Evolutionary conservation across 768 basidiomycete species (phyloP).

Genomic region (Calvatia gigantea): DNA sequence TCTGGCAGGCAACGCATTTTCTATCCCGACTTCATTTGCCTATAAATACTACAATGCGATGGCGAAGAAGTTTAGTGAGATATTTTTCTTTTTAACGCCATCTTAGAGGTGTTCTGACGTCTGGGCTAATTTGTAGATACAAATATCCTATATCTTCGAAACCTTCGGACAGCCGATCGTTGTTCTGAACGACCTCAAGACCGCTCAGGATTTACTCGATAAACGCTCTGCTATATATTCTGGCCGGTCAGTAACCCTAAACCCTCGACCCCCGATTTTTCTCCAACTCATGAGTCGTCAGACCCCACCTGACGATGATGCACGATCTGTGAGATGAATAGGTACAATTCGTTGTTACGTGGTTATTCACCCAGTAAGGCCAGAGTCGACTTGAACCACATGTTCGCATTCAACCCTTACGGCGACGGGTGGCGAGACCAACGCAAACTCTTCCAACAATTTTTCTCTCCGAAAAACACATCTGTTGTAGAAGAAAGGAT

Average conservation of each 20-base stretch:
- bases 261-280: neutral
- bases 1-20: neutral
- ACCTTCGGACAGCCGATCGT: neutral
- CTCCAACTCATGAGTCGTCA: neutral
- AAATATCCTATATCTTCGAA: neutral
- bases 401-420: neutral
- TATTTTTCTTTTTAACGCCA: neutral
- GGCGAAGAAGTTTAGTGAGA: neutral
- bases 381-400: neutral
- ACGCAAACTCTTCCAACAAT: constrained; percentile 4
- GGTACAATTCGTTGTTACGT: neutral
- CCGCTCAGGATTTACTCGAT: neutral
- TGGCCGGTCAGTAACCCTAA: neutral
- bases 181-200: neutral
- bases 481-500: neutral
- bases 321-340: neutral
- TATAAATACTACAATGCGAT: neutral
- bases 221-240: neutral
- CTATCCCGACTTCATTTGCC: neutral
- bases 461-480: neutral
- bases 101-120: neutral
- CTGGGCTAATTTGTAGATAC: neutral
- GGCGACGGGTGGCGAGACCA: constrained; percentile 5
- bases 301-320: neutral
- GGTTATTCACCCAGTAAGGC: neutral